A percentile compares a stretch with the other conserved stretches of the same genome.
phyloP scores from a whole-genome alignment of 345 rosid species.

The Melaleuca alternifolia region DNA sequence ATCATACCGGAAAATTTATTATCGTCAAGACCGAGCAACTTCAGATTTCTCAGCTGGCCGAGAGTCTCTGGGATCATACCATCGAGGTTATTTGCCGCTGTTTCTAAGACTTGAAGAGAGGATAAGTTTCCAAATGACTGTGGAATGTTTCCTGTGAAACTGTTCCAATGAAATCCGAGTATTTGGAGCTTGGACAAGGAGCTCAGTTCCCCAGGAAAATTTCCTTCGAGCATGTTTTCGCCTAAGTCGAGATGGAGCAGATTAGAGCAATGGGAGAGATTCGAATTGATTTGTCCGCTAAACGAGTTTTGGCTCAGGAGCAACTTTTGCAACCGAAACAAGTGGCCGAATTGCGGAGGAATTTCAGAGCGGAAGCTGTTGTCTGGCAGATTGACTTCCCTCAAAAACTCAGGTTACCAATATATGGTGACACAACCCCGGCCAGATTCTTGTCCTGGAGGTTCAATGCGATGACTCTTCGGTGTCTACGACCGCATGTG shows the following conservation, averaged over 20 bases:
- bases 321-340: background rate
- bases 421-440: background rate
- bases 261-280: constrained; percentile 1
- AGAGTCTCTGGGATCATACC: background rate
- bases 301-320: background rate
- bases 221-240: background rate
- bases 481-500: background rate
- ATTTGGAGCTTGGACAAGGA: background rate
- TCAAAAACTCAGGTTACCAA: background rate
- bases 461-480: rapidly evolving
- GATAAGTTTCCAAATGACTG: constrained; percentile 8
- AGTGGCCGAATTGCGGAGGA: too few relatives aligned
- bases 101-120: background rate
- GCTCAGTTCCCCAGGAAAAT: constrained; percentile 5
- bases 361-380: too few relatives aligned
- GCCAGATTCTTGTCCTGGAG: rapidly evolving
- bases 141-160: constrained; percentile 3
- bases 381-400: background rate
- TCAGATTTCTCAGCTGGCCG: background rate
- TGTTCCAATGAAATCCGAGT: background rate
- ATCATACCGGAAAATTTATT: background rate
- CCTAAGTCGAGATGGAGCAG: background rate
- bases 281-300: background rate
- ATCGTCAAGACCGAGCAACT: background rate
- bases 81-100: rapidly evolving